Base-by-base conservation (phyloP, 2,329 filamentous ascomycete species). In the Triangularia setosa region DNA sequence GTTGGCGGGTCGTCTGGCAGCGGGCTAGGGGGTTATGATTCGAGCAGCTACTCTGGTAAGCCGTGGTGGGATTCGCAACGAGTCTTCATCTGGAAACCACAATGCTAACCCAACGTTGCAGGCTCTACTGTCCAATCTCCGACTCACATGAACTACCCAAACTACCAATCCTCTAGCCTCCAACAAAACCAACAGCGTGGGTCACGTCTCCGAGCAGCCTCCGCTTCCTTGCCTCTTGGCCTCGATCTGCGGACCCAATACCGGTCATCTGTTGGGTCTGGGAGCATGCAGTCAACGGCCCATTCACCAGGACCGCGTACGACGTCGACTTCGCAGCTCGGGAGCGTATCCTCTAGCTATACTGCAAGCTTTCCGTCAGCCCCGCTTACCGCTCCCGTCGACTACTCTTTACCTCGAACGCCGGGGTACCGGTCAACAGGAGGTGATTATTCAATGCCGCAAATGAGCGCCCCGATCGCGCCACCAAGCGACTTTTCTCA, bases 401-500 rank as follows among this genome's bases (percentile, higher is more conserved):
- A 85, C 60, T 84, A 83, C 68, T 78, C 81, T 2, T 73, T 83
- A 14, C 78, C 82, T 1, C 74, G 81, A 52, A 80, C 80, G 3
- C 76, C 78, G 14, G 75, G 59, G 71, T 75, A 69, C 64, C 65
- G 74, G 65, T 70, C 71, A 7, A 65, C 73, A 12, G 74, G 76
- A 28, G 75, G 74, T 21, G 82, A 85, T 61, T 85, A 84, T 71
- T 79, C 79, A 12, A 80, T 83, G 70, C 78, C 83, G 2, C 83
- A 85, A 70, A 77, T 86, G 76, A 84, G 80, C 69, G 82, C 83
- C 1, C 83, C 83, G 0, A 83, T 85, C 63, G 79, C 80, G 2
- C 79, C 83, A 3, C 76, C 83, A 0, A 79, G 79, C 60, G 84
- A 86, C 61, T 86, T 85, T 68, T 77, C 78, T 2, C 79, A 81